Evolutionary conservation across 805 yeast species (phyloP).

Genomic region (Danielia oregonensis): DNA sequence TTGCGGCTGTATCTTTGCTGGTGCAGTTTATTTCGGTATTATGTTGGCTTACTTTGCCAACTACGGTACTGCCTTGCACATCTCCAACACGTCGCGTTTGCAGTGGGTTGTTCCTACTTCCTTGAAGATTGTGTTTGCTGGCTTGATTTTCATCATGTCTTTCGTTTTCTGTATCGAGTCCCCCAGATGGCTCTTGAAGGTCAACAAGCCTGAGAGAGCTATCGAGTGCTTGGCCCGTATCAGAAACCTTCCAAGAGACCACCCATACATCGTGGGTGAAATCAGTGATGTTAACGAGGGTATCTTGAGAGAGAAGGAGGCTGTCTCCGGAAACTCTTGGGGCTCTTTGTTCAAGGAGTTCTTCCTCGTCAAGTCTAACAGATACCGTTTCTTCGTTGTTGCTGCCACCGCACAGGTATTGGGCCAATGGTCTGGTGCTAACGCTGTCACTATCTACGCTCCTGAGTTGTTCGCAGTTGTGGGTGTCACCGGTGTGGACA

Average conservation of each 20-base stretch:
- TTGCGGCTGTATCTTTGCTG: slow-evolving; percentile 51
- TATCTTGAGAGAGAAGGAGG: slow-evolving; percentile 62
- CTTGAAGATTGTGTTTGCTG: slow-evolving; percentile 46
- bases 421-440: slow-evolving; percentile 61
- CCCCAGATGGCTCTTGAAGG: slow-evolving; percentile 50
- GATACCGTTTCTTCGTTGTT: slow-evolving; percentile 43
- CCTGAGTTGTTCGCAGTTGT: slow-evolving; percentile 48
- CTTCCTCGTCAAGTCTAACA: slow-evolving; percentile 33
- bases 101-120: slow-evolving; percentile 56
- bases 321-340: slow-evolving; percentile 12
- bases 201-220: slow-evolving; percentile 39
- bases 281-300: slow-evolving; percentile 41
- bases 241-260: slow-evolving; percentile 43
- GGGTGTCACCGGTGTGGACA: slow-evolving; percentile 42
- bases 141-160: slow-evolving; percentile 40
- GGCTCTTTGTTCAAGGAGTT: slow-evolving; percentile 31
- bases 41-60: slow-evolving; percentile 45
- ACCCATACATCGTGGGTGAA: slow-evolving; percentile 49
- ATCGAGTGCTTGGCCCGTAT: slow-evolving; percentile 36
- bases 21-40: slow-evolving; percentile 55
- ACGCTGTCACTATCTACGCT: slow-evolving; percentile 53
- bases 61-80: slow-evolving; percentile 49
- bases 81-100: slow-evolving; percentile 27
- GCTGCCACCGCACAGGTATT: slow-evolving; percentile 43
- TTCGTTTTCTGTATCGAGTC: slow-evolving; percentile 42